A percentile compares a stretch with the other conserved stretches of the same genome.
These are phyloP conservation scores for Intubia oerlemansii DNA, from an alignment of 2,329 filamentous ascomycete genomes.

Conservation along the genomic window DNA sequence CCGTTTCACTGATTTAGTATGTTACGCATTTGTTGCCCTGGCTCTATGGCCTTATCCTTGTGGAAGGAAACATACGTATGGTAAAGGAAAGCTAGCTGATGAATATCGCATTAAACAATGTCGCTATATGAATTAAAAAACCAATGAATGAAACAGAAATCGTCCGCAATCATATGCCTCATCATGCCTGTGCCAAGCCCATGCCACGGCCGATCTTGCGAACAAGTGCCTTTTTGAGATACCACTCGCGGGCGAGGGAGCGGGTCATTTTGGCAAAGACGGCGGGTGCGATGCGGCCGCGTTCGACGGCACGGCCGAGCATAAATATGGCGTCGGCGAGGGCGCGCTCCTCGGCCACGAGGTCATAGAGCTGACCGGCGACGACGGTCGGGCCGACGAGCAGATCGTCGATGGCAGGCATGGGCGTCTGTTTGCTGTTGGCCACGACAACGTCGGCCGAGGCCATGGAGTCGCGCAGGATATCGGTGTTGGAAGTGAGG, in stretches of 20 bases:
- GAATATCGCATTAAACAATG: no score
- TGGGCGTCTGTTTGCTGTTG: constrained; percentile 43
- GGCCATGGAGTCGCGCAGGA: constrained; percentile 55
- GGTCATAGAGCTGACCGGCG: constrained; percentile 73
- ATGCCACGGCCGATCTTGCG: constrained; percentile 60
- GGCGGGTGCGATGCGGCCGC: constrained; percentile 46
- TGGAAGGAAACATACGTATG: no score
- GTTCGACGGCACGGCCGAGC: constrained; percentile 52
- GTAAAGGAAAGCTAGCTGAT: no score
- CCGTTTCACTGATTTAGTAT: no score
- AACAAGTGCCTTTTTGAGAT: constrained; percentile 61
- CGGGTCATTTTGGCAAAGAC: constrained; percentile 63
- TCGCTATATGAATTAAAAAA: no score
- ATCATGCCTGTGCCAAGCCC: no score
- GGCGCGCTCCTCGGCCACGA: constrained; percentile 75
- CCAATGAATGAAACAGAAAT: no score
- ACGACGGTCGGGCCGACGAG: constrained; percentile 88
- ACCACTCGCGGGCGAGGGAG: constrained; percentile 57
- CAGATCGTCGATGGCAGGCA: constrained; percentile 71
- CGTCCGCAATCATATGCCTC: no score
- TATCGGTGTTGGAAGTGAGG: constrained; percentile 54
- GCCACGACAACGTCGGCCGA: constrained; percentile 63
- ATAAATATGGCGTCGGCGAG: constrained; percentile 76
- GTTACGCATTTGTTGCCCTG: no score
- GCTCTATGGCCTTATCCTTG: no score